phyloP scores from a whole-genome alignment of 345 rosid species.

The Nasturtium officinale region DNA sequence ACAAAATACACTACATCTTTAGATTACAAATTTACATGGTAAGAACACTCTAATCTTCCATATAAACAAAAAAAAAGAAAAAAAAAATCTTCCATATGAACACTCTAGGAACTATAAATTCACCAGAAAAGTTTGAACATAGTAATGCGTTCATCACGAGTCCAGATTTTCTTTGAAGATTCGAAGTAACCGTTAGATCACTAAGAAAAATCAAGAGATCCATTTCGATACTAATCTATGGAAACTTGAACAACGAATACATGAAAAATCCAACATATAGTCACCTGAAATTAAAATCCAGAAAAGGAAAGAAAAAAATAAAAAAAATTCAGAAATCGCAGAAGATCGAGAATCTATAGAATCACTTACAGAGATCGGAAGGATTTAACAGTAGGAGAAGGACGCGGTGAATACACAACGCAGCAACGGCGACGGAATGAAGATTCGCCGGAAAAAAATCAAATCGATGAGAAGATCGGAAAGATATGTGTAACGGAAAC shows the following conservation, averaged over 20 bases:
- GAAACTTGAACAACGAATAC: background rate
- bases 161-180: no score
- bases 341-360: constrained; percentile 6
- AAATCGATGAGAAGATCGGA: constrained; percentile 13
- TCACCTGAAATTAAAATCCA: constrained; percentile 30
- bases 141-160: no score
- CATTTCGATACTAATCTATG: background rate
- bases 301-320: constrained; percentile 32
- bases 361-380: constrained; percentile 32
- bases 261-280: constrained; percentile 12
- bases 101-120: no score
- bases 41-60: background rate
- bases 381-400: background rate
- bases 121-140: no score
- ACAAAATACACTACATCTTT: background rate
- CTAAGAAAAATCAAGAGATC: background rate
- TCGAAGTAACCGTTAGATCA: no score
- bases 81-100: no score
- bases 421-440: constrained; percentile 13
- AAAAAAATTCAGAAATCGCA: background rate
- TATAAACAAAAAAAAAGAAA: no score
- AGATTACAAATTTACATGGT: background rate
- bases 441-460: constrained; percentile 14
- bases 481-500: constrained; percentile 40
- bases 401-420: background rate